Conservation (phyloP, 169 alveolate species). For the Plasmodium yoelii region DNA sequence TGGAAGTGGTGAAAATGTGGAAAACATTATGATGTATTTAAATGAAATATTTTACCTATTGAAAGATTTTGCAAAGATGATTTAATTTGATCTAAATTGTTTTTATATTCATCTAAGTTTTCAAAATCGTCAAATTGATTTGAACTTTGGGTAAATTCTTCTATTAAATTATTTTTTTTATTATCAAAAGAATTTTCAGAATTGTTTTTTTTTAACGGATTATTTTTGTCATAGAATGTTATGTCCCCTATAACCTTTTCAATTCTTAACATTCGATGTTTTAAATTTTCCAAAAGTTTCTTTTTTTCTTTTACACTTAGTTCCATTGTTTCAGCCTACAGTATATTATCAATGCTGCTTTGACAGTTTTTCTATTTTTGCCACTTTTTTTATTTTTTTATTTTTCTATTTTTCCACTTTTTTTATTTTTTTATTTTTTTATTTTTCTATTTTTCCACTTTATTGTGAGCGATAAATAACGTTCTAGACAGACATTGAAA, state of each 20-base stretch:
- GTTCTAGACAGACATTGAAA: too few species aligned
- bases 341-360: too few species aligned
- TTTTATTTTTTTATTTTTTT: neutral
- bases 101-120: constrained; percentile 10
- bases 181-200: neutral
- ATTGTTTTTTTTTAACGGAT: neutral
- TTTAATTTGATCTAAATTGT: constrained; percentile 23
- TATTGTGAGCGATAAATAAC: neutral
- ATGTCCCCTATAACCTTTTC: constrained; percentile 64
- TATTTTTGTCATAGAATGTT: constrained; percentile 27
- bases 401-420: too few species aligned
- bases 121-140: constrained; percentile 12
- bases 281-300: constrained; percentile 24
- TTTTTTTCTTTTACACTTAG: constrained; percentile 31
- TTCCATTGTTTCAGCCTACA: constrained; percentile 2
- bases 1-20: too few species aligned
- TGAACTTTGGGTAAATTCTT: too few species aligned
- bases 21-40: neutral
- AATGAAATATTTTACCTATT: constrained; percentile 1
- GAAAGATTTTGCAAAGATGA: constrained; percentile 31
- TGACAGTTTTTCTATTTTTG: neutral
- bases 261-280: constrained; percentile 40
- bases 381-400: too few species aligned
- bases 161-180: neutral
- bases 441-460: too few species aligned